Evolutionary conservation across 805 yeast species (phyloP).

Genomic region (Metschnikowia santaceciliae): DNA sequence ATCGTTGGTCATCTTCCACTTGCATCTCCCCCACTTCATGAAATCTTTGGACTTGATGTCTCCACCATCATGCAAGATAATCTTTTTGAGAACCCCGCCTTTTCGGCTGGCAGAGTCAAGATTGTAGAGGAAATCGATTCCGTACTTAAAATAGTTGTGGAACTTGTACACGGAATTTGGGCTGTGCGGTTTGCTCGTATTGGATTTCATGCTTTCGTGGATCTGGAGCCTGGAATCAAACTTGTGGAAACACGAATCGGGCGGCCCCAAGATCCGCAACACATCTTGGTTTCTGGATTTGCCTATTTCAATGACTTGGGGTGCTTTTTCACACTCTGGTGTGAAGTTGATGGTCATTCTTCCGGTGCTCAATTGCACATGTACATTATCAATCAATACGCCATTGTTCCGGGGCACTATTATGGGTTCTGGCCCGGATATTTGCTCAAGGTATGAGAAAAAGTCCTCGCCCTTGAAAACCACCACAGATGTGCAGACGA

Average conservation of each 20-base stretch:
- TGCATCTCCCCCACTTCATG: slow-evolving; percentile 50
- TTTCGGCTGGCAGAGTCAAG: slow-evolving; percentile 23
- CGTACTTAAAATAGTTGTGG: slow-evolving; percentile 54
- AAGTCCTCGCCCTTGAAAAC: slow-evolving; percentile 39
- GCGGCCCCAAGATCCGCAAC: slow-evolving; percentile 49
- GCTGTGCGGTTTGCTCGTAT: slow-evolving; percentile 19
- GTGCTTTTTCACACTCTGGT: slow-evolving; percentile 5
- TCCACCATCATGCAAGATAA: slow-evolving; percentile 50
- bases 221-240: slow-evolving; percentile 42
- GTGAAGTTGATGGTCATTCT: slow-evolving; percentile 20
- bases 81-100: slow-evolving; percentile 39
- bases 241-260: slow-evolving; percentile 48
- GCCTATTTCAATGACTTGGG: slow-evolving; percentile 28
- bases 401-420: background rate
- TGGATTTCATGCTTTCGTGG: slow-evolving; percentile 18
- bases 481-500: slow-evolving; percentile 36
- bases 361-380: slow-evolving; percentile 20
- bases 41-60: slow-evolving; percentile 49
- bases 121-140: slow-evolving; percentile 52
- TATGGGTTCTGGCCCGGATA: background rate
- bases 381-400: slow-evolving; percentile 9
- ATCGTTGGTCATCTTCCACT: slow-evolving; percentile 33
- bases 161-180: slow-evolving; percentile 32
- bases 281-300: slow-evolving; percentile 48
- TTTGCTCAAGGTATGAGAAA: slow-evolving; percentile 19